Evolutionary conservation across 768 basidiomycete species (phyloP), one percentile per base, ranked within the genome.

Genomic region (Auricularia sp.): DNA sequence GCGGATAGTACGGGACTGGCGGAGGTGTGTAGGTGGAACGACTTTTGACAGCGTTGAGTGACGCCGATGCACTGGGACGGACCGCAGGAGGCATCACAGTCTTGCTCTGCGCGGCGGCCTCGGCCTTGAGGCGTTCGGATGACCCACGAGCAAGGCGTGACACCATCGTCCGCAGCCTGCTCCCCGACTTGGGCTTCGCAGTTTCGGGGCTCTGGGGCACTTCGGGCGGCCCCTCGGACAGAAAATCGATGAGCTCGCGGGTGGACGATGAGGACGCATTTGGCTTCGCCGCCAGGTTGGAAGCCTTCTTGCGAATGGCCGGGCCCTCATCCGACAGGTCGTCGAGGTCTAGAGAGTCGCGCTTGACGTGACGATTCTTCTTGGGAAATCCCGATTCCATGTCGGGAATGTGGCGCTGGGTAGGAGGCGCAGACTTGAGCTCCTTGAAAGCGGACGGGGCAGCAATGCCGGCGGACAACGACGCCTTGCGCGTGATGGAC

Each of bases 91-190:
- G 56, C 29, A 59, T 29, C 24, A 24, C 29, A 29, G 29, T 10
- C n/a, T n/a, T 16, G 33, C 51, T n/a, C 51, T 33, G 18, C 34
- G 36, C 8, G 21, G 51, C 54, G 2, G 36, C 11, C 24, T 8
- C 54, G 35, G 24, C 34, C 29, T 51, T 39, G 21, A 71, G 65
- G 54, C 62, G 69, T 62, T 75, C 76, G 63, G 84, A 77, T 54
- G 70, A 75, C 44, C 70, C 71, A 45, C 71, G 72, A 44, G 83
- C 86, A 34, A 93, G 77, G 69, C 85, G 87, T 21, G 90, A 92
- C 69, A 94, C 89, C 86, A 94, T 92, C 67, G 86, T 83, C 74
- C 88, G 87, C 66, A 94, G 76, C 33, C 90, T 82, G 61, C 84
- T 56, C 11, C 84, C 64, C 80, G 72, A 63, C 68, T 76, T 80